Conservation (phyloP, 2,329 filamentous ascomycete genomes). For the Leptosphaerulina australis region DNA sequence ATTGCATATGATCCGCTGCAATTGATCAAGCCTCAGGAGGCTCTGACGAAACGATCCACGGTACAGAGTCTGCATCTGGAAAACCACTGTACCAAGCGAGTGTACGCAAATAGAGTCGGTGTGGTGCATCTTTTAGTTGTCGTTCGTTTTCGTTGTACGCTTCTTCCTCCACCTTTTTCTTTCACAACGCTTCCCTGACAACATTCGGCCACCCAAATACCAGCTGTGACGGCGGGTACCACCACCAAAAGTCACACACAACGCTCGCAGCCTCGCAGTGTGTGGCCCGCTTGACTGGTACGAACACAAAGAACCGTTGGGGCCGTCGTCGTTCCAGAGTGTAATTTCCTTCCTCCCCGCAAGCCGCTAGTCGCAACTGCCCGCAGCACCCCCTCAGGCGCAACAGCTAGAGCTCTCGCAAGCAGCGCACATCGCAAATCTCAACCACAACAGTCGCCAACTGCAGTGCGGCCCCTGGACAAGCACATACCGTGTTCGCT, state of each 20-base stretch:
- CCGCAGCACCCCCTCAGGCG: conserved; percentile 12
- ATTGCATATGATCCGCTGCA: not conserved
- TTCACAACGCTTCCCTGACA: conserved; percentile 3
- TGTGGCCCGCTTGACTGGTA: conserved; percentile 14
- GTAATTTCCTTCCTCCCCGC: conserved; percentile 12
- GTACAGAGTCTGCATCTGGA: conserved; percentile 13
- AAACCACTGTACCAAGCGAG: conserved; percentile 6
- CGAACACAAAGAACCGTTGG: conserved; percentile 10
- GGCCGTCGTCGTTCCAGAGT: conserved; percentile 9
- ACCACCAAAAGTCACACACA: conserved; percentile 15
- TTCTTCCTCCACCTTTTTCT: conserved; percentile 3
- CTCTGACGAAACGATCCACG: conserved; percentile 4
- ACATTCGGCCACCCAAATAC: conserved; percentile 8
- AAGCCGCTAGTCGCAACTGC: conserved; percentile 16
- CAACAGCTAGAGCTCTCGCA: conserved; percentile 10
- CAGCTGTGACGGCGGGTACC: conserved; percentile 16
- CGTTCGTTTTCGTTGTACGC: conserved; percentile 17
- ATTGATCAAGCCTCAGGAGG: not conserved
- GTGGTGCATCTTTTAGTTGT: conserved; percentile 7
- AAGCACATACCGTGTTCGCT: not conserved
- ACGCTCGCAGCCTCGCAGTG: conserved; percentile 15
- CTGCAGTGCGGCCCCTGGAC: not conserved
- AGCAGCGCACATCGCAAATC: conserved; percentile 4
- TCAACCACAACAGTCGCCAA: not conserved
- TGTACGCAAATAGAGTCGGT: not conserved